Evolutionary conservation across 1,284 basidiomycete species (phyloP).

Genomic region (Cutaneotrichosporon sp.): DNA sequence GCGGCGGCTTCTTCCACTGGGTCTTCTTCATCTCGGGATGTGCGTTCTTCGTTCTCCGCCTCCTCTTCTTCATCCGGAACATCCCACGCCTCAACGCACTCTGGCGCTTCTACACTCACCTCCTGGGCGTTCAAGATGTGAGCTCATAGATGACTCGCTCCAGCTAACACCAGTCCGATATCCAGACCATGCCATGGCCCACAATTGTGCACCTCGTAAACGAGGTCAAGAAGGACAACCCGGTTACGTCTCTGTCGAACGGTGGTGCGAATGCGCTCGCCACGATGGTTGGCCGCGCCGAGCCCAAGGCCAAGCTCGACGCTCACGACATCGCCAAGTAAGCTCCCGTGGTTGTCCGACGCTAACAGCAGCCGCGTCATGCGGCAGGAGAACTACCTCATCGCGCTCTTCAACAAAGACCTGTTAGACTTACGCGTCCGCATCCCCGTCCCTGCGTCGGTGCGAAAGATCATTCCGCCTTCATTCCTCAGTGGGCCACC

Average conservation of each 20-base stretch:
- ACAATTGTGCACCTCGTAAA: conserved; percentile 87
- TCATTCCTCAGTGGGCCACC: conserved; percentile 32
- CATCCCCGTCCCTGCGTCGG: conserved; percentile 64
- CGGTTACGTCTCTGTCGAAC: conserved; percentile 70
- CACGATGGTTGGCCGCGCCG: conserved; percentile 36
- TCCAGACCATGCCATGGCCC: conserved; percentile 95
- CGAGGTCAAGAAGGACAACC: conserved; percentile 84
- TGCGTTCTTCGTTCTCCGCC: conserved; percentile 68
- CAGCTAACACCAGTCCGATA: conserved; percentile 71
- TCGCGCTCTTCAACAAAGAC: conserved; percentile 96
- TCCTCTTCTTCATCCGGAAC: conserved; percentile 56
- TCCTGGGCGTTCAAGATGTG: conserved; percentile 61
- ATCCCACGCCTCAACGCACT: conserved; percentile 79
- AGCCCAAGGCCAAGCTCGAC: conserved; percentile 69
- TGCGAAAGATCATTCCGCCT: conserved; percentile 40
- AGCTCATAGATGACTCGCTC: conserved; percentile 19
- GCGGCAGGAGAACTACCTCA: conserved; percentile 96
- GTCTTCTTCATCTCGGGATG: conserved; percentile 79
- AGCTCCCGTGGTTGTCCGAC: conserved; percentile 15
- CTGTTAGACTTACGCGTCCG: conserved; percentile 76
- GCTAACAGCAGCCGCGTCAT: conserved; percentile 67
- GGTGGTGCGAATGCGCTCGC: conserved; percentile 53
- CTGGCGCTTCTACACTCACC: conserved; percentile 75
- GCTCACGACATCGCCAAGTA: conserved; percentile 72
- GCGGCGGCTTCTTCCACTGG: conserved; percentile 42